Evolutionary conservation across 495 filamentous ascomycete genomes (phyloP), one percentile per base, ranked within the genome.

Genomic region (Tetracladium marchalianum): DNA sequence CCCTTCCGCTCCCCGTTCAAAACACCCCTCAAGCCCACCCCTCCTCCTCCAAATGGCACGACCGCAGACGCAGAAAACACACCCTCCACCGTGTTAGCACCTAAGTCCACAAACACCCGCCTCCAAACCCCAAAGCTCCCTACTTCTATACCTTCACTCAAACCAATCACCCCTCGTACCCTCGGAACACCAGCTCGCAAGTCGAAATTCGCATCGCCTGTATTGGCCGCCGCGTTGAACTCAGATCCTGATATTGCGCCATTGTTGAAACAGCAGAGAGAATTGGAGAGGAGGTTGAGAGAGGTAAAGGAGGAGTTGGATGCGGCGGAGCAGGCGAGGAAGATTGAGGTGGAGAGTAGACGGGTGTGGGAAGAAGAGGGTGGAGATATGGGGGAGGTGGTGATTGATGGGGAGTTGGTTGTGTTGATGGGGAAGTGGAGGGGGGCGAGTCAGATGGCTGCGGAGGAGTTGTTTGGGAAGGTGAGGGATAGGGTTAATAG

Each of bases 1-100:
- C 82, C 82, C 4, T 86, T 86, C 70, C 80, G 77, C 58, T 83
- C 81, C 4, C 81, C 81, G 7, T 64, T 84, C 37, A 72, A 66
- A 53, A 50, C 63, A 50, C 81, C 81, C 4, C 84, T 85, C 69
- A 80, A 54, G 44, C 58, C 36, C 15, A 43, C 10, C 4, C 37
- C 39, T 55, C 40, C 44, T 27, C 12, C 46, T 35, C 40, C 31
- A 17, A 43, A 11, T 15, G 9, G 11, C 31, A 9, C 35, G 46
- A 7, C 16, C 16, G 12, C 31, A 40, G 12, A 16, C 11, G 51
- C 52, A n/a, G 18, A 54, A 59, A 36, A 51, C 47, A 27, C 36
- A 31, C 19, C 44, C 46, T 4, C 31, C 7, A 32, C 52, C 19
- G 39, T 48, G 16, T 49, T 53, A 6, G 34, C 47, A 24, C 18